These are phyloP conservation scores for Apiotrichum sp. DNA, from an alignment of 1,284 basidiomycete genomes.

Conservation along the genomic window DNA sequence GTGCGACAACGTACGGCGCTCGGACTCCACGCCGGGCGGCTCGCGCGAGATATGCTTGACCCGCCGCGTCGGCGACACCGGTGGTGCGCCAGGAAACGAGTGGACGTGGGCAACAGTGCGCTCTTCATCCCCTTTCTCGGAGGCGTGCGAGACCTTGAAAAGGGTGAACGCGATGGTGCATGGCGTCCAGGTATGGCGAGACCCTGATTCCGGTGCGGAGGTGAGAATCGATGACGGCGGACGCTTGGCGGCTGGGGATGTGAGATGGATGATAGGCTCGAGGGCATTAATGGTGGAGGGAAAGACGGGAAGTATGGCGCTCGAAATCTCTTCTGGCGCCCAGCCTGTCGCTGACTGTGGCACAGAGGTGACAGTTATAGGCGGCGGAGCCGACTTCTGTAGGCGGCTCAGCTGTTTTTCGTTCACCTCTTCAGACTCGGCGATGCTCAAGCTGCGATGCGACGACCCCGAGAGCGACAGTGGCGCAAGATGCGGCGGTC, in stretches of 20 bases:
- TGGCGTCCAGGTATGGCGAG: conserved; percentile 9
- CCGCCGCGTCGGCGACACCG: too few relatives aligned
- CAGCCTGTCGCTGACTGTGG: background rate
- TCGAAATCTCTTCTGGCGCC: conserved; percentile 9
- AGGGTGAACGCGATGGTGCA: conserved; percentile 17
- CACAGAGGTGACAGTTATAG: too few relatives aligned
- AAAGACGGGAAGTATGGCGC: conserved; percentile 27
- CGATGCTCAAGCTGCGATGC: background rate
- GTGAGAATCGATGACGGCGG: conserved; percentile 1
- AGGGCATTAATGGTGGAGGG: conserved; percentile 21
- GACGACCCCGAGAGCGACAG: background rate
- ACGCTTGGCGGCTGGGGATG: conserved; percentile 14
- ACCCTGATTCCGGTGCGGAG: background rate
- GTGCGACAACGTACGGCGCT: conserved; percentile 13
- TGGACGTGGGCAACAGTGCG: conserved; percentile 19
- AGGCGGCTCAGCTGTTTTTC: too few relatives aligned
- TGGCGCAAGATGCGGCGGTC: background rate
- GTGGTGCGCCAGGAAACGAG: conserved; percentile 2
- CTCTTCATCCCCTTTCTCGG: conserved; percentile 8
- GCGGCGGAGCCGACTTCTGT: too few relatives aligned
- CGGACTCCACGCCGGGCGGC: conserved; percentile 9
- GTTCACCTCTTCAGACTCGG: too few relatives aligned
- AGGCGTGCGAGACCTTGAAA: conserved; percentile 13
- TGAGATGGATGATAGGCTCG: conserved; percentile 29
- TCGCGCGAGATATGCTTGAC: background rate